Percentiles rank a stretch among this genome's conserved stretches.
phyloP scores from a whole-genome alignment of 1,139 yeast genomes.

The Groenewaldozyma sp. region DNA sequence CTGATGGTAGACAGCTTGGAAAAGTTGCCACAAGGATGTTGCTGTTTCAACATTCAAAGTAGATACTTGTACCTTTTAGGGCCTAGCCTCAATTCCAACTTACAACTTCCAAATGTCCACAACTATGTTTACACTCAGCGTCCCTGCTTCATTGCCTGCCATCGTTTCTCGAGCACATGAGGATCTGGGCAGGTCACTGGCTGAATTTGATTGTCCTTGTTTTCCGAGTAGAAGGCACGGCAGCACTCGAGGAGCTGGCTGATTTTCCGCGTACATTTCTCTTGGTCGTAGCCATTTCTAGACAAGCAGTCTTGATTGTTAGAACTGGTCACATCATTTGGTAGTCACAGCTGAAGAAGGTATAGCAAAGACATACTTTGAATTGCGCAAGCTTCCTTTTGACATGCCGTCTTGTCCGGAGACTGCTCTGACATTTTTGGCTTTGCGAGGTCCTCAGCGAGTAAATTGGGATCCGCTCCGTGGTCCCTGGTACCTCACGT shows the following conservation, averaged over 20 bases:
- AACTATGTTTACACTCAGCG: neutral
- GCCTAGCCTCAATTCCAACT: neutral
- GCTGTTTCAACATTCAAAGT: neutral
- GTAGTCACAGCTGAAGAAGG: neutral
- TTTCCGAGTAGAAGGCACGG: neutral
- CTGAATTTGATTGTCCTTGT: neutral
- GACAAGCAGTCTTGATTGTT: neutral
- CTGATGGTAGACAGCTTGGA: neutral
- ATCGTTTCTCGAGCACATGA: neutral
- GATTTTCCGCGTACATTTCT: neutral
- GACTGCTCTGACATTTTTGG: too few relatives aligned
- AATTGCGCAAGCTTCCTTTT: slow-evolving; percentile 1
- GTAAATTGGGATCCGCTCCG: neutral
- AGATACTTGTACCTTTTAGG: neutral
- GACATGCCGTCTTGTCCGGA: neutral
- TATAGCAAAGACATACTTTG: slow-evolving; percentile 1
- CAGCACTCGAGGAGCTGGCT: neutral
- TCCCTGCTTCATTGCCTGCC: neutral
- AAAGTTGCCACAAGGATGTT: neutral
- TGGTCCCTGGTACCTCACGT: neutral
- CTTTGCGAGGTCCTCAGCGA: too few relatives aligned
- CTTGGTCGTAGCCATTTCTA: slow-evolving; percentile 1
- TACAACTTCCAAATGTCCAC: neutral
- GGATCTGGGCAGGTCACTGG: slow-evolving; percentile 1
- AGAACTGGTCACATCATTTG: neutral